Conservation (phyloP, 768 basidiomycete species). For the Zangia roseola region DNA sequence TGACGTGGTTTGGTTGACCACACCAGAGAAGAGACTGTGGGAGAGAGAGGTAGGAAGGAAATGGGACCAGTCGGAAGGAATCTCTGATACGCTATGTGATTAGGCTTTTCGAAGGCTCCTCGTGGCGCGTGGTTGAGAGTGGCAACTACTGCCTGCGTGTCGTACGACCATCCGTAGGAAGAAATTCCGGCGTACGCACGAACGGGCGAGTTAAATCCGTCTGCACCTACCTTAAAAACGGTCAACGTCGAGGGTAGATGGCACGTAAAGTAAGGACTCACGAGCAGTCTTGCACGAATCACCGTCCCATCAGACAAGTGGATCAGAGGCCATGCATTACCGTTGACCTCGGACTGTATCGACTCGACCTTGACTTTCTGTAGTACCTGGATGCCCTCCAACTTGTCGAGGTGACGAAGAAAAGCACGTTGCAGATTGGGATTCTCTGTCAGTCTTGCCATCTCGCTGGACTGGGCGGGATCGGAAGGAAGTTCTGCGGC, state of each 20-base stretch:
- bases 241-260: not conserved
- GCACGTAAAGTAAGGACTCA: conserved; percentile 34
- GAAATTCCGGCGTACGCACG: conserved; percentile 81
- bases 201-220: conserved; percentile 94
- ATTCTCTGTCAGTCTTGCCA: conserved; percentile 91
- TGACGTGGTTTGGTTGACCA: conserved; percentile 87
- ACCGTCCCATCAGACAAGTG: conserved; percentile 65
- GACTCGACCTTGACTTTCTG: conserved; percentile 74
- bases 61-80: conserved; percentile 95
- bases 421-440: conserved; percentile 88
- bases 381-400: conserved; percentile 57
- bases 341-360: conserved; percentile 49
- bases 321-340: conserved; percentile 79
- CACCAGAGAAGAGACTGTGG: conserved; percentile 80
- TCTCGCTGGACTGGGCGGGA: conserved; percentile 39
- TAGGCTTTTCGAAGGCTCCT: conserved; percentile 57
- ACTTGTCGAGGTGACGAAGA: conserved; percentile 55
- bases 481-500: conserved; percentile 42
- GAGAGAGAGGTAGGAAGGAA: conserved; percentile 87
- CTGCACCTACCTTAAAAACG: conserved; percentile 76
- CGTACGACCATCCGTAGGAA: conserved; percentile 90
- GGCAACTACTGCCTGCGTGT: conserved; percentile 86
- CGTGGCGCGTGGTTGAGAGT: conserved; percentile 77
- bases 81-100: conserved; percentile 86
- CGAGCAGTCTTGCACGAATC: conserved; percentile 73